Base-by-base conservation (phyloP, 2,329 filamentous ascomycete species). In the Epichloe gansuensis region DNA sequence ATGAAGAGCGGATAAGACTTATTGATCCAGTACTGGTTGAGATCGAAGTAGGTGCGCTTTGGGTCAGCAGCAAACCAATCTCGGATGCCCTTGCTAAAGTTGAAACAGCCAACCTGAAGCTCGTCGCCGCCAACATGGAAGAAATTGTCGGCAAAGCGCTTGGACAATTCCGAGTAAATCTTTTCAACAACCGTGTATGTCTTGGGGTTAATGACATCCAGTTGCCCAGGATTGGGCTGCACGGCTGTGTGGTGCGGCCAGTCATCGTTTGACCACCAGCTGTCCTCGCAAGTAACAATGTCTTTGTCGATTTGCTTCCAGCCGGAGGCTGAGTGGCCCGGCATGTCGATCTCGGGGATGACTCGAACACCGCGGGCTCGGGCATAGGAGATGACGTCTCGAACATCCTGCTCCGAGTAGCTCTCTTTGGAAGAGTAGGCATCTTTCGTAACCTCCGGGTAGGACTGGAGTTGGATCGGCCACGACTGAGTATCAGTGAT, bases 231-330 rank as follows among this genome's bases (percentile, higher is more conserved):
- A 58, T 76, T 78, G 1, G 77, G 77, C 65, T 80, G 66, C 8
- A 79, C 74, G 12, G 34, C 75, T 1, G 76, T 80, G 60, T 80
- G 76, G 6, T 68, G 59, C 1, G 70, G 54, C 72, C 72, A 81
- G 57, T 69, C 63, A 54, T 82, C 78, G 61, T 81, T 81, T 39
- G 75, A 78, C 78, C 78, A 82, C 78, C 78, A 82, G 23, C 73
- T 74, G 62, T 81, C 66, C 17, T 64, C 65, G 62, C 78, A 82
- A 2, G 78, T 71, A 15, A 82, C 68, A 44, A 81, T 75, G 35
- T 69, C 64, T 21, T 73, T 66, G 57, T 80, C 75, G 5, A 80
- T 67, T 54, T 76, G 74, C 52, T 72, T 66, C 76, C 76, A 80
- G 34, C 77, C 77, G 0, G 75, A 72, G 34, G 71, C 68, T 5